A percentile compares a stretch with the other conserved stretches of the same genome.
Conservation (phyloP, 805 yeast genomes). For the Maudiozyma barnettii region DNA sequence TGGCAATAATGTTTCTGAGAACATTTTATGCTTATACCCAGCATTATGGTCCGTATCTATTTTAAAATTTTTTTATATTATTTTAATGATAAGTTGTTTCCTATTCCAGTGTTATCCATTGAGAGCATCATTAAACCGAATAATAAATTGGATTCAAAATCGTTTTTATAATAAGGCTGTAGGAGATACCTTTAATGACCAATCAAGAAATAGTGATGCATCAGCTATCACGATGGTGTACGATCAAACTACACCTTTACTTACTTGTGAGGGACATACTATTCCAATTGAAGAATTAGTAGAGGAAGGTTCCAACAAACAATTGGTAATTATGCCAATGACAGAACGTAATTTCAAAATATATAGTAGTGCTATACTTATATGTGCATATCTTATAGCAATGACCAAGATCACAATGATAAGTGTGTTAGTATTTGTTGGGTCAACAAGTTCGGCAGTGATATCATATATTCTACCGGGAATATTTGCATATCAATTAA, state of each 20-base stretch:
- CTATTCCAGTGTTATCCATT: conserved; percentile 89
- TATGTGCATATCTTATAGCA: conserved; percentile 45
- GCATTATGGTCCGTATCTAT: conserved; percentile 51
- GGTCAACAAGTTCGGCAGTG: conserved; percentile 72
- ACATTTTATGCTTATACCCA: conserved; percentile 69
- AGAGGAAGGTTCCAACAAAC: conserved; percentile 12
- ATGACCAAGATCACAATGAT: conserved; percentile 52
- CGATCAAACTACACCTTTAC: conserved; percentile 2
- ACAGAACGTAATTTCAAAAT: conserved; percentile 34
- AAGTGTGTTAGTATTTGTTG: conserved; percentile 59
- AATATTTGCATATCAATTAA: conserved; percentile 44
- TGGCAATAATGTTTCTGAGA: conserved; percentile 70
- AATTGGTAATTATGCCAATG: conserved; percentile 11
- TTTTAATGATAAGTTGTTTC: conserved; percentile 68
- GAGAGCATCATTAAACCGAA: conserved; percentile 67
- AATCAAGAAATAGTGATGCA: background rate
- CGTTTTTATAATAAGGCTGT: background rate
- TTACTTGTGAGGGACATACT: conserved; percentile 3
- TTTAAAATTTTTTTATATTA: conserved; percentile 69
- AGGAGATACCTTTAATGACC: background rate
- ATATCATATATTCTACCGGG: conserved; percentile 73
- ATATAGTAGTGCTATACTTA: conserved; percentile 39
- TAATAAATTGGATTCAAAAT: conserved; percentile 38
- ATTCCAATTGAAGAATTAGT: conserved; percentile 13
- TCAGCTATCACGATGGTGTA: background rate